Evolutionary conservation across 75 land plant genomes (phyloP), one percentile per base, ranked within the genome.

Genomic region (Sequoiadendron giganteum): DNA sequence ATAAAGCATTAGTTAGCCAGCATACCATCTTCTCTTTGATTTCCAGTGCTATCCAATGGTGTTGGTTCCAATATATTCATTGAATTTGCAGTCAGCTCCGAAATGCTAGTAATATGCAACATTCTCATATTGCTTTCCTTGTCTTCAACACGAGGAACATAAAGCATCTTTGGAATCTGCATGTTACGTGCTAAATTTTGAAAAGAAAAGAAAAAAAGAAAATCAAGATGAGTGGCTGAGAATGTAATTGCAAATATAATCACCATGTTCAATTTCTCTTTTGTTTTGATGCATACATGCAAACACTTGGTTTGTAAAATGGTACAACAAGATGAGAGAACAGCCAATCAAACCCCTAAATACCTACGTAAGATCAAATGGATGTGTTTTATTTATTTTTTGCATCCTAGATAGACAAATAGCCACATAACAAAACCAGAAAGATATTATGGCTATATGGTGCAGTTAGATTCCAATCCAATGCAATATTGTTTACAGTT

Each of bases 71-170:
- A 88, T 70, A 97, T 97, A 55, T 92, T 91, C 99, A 97, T 97
- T 55, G 98, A 95, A 85, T 97, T 97, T 49, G 94, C 93, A 85
- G 93, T 76, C 38, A 97, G 88, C 87, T 97, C 99, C 78, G 93
- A 92, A 42, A 82, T 85, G 52, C 88, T 90, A 21, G 93, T 90
- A 82, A 97, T 93, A 65, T 94, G 92, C 65, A 97, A 90, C 96
- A 97, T 94, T 34, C 94, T 72, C 98, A 97, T 96, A 90, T 95
- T 83, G 85, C 98, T 94, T 48, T 96, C 94, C 88, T 92, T 96
- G 92, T 97, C 99, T 87, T 96, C 96, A 81, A 97, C 93, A 73
- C 99, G 92, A 76, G 99, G 99, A 84, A 97, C 97, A 92, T 96
- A 97, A 58, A 97, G 91, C 89, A 87, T 92, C 89, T 93, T 96